Evolutionary conservation across 192 early-diverging fungal species (phyloP).

Genomic region (Lobosporangium transversale): DNA sequence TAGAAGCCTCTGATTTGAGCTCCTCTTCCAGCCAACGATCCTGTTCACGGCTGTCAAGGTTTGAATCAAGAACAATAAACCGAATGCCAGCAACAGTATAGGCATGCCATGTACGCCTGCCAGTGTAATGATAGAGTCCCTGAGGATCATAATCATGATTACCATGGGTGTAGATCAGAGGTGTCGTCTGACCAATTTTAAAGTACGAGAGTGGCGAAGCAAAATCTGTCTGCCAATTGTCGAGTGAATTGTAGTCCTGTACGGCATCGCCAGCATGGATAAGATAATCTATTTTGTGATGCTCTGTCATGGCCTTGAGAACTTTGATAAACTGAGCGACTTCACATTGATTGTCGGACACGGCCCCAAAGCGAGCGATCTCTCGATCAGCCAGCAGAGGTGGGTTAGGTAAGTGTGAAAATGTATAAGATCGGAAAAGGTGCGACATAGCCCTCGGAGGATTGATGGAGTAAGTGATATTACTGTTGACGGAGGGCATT

Average conservation of each 20-base stretch:
- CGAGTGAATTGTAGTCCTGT: constrained; percentile 63
- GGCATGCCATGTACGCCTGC: constrained; percentile 63
- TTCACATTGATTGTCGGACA: constrained; percentile 57
- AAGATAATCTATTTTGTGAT: constrained; percentile 59
- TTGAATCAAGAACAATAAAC: constrained; percentile 75
- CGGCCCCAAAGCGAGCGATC: constrained; percentile 60
- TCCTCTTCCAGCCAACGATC: constrained; percentile 70
- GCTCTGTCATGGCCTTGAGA: constrained; percentile 41
- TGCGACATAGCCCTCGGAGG: constrained; percentile 29
- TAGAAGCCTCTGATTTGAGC: constrained; percentile 63
- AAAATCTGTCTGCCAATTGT: constrained; percentile 79
- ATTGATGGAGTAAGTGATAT: constrained; percentile 32
- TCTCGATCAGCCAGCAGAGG: constrained; percentile 51
- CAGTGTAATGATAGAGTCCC: constrained; percentile 60
- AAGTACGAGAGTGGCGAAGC: constrained; percentile 68
- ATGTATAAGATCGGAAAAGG: constrained; percentile 40
- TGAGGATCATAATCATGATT: constrained; percentile 78
- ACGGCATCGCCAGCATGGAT: constrained; percentile 79
- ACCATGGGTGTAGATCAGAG: constrained; percentile 76
- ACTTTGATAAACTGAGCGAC: constrained; percentile 33
- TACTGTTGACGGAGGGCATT: constrained; percentile 28
- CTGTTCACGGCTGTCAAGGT: constrained; percentile 69
- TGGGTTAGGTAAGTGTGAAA: constrained; percentile 46
- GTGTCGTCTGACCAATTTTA: constrained; percentile 63
- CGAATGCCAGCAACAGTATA: constrained; percentile 69